phyloP scores from a whole-genome alignment of 257 asterid genomes.

The Przewalskia tangutica region DNA sequence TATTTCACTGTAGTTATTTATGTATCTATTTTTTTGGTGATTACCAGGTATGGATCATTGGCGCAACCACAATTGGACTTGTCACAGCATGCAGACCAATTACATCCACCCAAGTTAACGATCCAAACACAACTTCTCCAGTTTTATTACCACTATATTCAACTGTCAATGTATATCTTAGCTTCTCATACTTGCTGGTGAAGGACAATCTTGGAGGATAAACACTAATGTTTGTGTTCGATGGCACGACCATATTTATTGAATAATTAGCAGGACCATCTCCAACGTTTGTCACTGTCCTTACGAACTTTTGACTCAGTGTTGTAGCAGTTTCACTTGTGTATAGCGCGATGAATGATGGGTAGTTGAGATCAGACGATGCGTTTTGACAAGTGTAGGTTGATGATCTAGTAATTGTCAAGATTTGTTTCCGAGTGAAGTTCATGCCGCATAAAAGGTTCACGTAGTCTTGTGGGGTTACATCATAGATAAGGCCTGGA shows the following conservation, averaged over 20 bases:
- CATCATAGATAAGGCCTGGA: neutral
- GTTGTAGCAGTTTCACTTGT: neutral
- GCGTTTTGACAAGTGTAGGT: neutral
- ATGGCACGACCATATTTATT: conserved; percentile 22
- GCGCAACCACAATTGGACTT: conserved; percentile 40
- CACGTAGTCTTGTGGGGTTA: neutral
- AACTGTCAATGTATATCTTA: conserved; percentile 20
- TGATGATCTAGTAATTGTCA: neutral
- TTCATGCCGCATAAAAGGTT: neutral
- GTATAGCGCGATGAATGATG: neutral
- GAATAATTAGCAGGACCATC: conserved; percentile 21
- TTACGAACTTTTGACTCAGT: neutral
- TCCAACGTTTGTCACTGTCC: conserved; percentile 22
- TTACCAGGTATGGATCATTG: conserved; percentile 5
- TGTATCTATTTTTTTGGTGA: neutral
- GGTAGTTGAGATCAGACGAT: neutral
- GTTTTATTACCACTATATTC: conserved; percentile 11
- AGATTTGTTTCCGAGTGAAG: neutral
- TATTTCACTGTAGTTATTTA: neutral
- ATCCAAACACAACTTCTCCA: conserved; percentile 23
- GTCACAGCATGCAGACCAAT: conserved; percentile 31
- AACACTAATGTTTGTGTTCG: conserved; percentile 13
- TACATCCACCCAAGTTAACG: conserved; percentile 40
- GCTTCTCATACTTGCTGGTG: conserved; percentile 28
- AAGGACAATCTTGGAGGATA: conserved; percentile 26